Evolutionary conservation across 139 green algal genomes (phyloP).

Genomic region (Haematococcus sp.): DNA sequence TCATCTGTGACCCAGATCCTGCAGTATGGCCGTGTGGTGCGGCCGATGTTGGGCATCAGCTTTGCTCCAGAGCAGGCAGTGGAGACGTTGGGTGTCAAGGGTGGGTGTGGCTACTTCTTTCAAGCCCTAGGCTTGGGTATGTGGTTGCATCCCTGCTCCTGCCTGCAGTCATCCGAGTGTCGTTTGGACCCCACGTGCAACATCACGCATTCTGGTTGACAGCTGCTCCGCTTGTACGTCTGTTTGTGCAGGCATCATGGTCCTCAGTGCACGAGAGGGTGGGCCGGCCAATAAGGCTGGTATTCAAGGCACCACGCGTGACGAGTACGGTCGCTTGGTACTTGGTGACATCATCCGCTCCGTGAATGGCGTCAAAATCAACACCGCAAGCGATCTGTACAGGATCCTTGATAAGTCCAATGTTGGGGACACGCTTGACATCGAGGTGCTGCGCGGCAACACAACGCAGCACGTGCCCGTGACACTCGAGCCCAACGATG

Average conservation of each 20-base stretch:
- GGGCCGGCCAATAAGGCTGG: constrained; percentile 65
- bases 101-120: constrained; percentile 15
- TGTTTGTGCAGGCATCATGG: constrained; percentile 83
- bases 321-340: constrained; percentile 72
- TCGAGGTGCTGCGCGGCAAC: constrained; percentile 54
- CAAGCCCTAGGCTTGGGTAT: neutral
- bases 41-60: constrained; percentile 85
- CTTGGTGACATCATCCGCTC: constrained; percentile 84
- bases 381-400: too few relatives aligned
- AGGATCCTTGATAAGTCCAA: neutral
- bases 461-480: constrained; percentile 47
- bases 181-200: too few relatives aligned
- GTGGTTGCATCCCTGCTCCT: neutral
- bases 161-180: neutral
- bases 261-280: constrained; percentile 69
- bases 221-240: neutral
- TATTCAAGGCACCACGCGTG: constrained; percentile 60
- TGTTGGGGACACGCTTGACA: constrained; percentile 53
- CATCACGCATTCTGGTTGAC: neutral
- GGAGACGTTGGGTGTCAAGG: constrained; percentile 61
- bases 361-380: constrained; percentile 48
- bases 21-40: constrained; percentile 53
- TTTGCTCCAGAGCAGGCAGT: constrained; percentile 84
- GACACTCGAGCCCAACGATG: constrained; percentile 34
- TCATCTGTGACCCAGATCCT: constrained; percentile 73